Evolutionary conservation across 768 basidiomycete genomes (phyloP).

Genomic region (Podaxis sp.): DNA sequence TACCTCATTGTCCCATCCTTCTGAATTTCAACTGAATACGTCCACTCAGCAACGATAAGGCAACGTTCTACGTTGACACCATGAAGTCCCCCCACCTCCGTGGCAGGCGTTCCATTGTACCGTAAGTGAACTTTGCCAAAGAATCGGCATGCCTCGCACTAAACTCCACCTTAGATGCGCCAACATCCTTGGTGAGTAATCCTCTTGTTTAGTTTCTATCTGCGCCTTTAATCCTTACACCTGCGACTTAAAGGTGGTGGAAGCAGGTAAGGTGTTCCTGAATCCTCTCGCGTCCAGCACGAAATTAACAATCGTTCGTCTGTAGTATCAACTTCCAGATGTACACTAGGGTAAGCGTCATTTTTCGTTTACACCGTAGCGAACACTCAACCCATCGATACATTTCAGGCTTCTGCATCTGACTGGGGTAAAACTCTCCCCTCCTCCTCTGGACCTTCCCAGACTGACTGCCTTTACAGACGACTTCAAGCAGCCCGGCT

Average conservation of each 20-base stretch:
- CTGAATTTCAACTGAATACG: background rate
- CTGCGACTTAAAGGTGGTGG: constrained; percentile 37
- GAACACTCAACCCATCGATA: background rate
- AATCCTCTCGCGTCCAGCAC: background rate
- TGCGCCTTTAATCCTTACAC: no score
- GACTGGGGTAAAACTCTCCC: constrained; percentile 50
- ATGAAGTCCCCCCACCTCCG: constrained; percentile 53
- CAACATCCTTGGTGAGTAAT: constrained; percentile 48
- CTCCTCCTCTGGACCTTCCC: background rate
- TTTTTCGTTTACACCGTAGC: background rate
- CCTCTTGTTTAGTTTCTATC: no score
- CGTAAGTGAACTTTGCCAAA: constrained; percentile 34
- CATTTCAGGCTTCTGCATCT: constrained; percentile 55
- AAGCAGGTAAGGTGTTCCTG: constrained; percentile 38
- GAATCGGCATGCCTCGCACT: background rate
- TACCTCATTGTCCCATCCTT: background rate
- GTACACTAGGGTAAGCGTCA: constrained; percentile 52
- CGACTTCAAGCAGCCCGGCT: constrained; percentile 69
- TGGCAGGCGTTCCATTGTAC: constrained; percentile 63
- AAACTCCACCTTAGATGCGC: constrained; percentile 44
- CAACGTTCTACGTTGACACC: constrained; percentile 66
- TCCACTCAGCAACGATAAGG: constrained; percentile 58
- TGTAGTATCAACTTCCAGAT: constrained; percentile 74
- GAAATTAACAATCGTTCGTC: background rate
- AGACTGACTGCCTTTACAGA: constrained; percentile 34